phyloP scores from a whole-genome alignment of 2,329 filamentous ascomycete genomes.

The Salinomyces thailandicus region DNA sequence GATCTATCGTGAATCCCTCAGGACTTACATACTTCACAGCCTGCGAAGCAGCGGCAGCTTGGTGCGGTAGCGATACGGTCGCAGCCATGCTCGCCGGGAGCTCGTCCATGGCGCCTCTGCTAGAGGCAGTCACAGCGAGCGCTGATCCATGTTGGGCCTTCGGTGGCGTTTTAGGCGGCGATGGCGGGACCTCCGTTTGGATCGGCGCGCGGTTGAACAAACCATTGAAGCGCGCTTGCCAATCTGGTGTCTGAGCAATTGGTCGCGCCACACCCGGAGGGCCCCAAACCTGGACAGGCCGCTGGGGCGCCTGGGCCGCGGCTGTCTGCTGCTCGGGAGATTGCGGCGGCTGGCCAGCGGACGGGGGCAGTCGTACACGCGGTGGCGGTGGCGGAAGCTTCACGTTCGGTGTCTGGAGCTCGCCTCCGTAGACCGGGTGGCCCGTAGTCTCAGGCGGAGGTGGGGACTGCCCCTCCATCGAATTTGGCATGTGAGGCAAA shows the following conservation, averaged over 20 bases:
- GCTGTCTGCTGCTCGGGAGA: conserved; percentile 22
- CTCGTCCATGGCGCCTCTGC: conserved; percentile 59
- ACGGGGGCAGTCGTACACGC: conserved; percentile 69
- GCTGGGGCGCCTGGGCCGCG: conserved; percentile 32
- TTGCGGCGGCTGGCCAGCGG: conserved; percentile 36
- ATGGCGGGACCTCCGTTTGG: conserved; percentile 29
- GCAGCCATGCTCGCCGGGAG: conserved; percentile 39
- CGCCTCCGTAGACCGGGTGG: conserved; percentile 63
- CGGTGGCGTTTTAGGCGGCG: conserved; percentile 29
- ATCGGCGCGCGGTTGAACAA: conserved; percentile 55
- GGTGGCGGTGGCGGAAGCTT: conserved; percentile 60
- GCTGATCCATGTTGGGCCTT: conserved; percentile 36
- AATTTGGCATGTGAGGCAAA: conserved; percentile 12
- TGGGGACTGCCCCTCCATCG: conserved; percentile 28
- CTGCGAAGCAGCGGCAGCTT: not conserved
- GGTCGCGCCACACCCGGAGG: conserved; percentile 33
- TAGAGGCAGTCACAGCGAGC: conserved; percentile 47
- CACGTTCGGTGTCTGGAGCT: conserved; percentile 55
- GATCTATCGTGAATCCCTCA: conserved; percentile 22
- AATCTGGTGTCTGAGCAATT: conserved; percentile 42
- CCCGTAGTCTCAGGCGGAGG: conserved; percentile 63
- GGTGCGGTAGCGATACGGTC: conserved; percentile 58
- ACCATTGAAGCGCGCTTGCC: conserved; percentile 78
- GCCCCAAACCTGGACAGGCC: conserved; percentile 29
- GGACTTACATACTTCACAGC: conserved; percentile 7